Evolutionary conservation across 768 basidiomycete species (phyloP).

Genomic region (Clavulina sp.): DNA sequence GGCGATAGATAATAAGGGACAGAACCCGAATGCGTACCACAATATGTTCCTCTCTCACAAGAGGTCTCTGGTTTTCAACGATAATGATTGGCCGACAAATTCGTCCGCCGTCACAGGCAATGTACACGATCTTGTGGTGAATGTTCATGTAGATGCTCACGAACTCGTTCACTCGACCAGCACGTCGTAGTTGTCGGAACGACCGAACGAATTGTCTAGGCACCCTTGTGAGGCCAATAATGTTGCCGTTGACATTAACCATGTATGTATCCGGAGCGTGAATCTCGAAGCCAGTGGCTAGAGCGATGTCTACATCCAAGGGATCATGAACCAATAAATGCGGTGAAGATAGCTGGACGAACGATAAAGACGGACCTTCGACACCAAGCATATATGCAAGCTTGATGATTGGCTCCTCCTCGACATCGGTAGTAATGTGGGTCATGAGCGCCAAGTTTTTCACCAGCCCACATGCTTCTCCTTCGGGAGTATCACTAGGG

Average conservation of each 20-base stretch:
- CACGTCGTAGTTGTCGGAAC: conserved; percentile 84
- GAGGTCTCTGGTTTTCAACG: conserved; percentile 62
- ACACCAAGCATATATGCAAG: conserved; percentile 92
- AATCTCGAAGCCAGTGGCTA: conserved; percentile 88
- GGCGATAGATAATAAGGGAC: background rate
- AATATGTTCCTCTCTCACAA: conserved; percentile 68
- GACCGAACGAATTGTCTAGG: conserved; percentile 73
- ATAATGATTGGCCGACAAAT: conserved; percentile 98
- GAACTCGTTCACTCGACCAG: conserved; percentile 86
- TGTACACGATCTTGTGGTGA: conserved; percentile 86
- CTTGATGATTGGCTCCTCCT: conserved; percentile 82
- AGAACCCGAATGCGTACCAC: conserved; percentile 30
- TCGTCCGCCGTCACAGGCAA: conserved; percentile 91
- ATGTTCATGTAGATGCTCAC: conserved; percentile 92
- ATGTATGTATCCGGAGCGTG: conserved; percentile 86
- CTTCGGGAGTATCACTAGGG: conserved; percentile 97
- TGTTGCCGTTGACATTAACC: conserved; percentile 92
- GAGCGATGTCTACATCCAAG: conserved; percentile 69
- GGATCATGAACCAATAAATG: background rate
- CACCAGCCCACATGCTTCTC: conserved; percentile 95
- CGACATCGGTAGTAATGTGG: conserved; percentile 97
- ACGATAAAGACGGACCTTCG: conserved; percentile 44
- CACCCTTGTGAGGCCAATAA: conserved; percentile 80
- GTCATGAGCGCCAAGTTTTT: conserved; percentile 99
- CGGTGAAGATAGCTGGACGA: background rate